Evolutionary conservation across 495 filamentous ascomycete species (phyloP).

Genomic region (Annulohypoxylon bovei): DNA sequence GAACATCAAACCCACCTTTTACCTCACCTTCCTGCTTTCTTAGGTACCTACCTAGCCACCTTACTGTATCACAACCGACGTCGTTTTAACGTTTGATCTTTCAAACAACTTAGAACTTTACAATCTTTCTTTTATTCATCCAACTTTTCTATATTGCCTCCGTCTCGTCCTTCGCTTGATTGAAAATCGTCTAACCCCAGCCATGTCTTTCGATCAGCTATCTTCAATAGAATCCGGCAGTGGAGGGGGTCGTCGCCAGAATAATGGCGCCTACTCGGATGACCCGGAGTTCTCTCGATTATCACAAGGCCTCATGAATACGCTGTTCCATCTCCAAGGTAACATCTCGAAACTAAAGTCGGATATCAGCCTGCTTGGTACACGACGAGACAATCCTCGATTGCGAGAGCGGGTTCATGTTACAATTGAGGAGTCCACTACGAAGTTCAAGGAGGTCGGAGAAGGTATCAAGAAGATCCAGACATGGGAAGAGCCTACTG

Average conservation of each 20-base stretch:
- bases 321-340: conserved; percentile 85
- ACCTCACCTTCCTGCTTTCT: not conserved
- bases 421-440: conserved; percentile 82
- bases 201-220: conserved; percentile 92
- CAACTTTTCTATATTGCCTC: not conserved
- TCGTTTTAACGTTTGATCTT: conserved; percentile 8
- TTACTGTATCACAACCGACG: not conserved
- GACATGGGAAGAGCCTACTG: conserved; percentile 90
- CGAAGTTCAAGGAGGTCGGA: conserved; percentile 90
- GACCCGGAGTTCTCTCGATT: conserved; percentile 91
- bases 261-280: conserved; percentile 77
- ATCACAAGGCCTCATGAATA: conserved; percentile 81
- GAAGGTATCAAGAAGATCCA: conserved; percentile 93
- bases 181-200: conserved; percentile 38
- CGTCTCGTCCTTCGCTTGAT: conserved; percentile 12
- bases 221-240: conserved; percentile 77
- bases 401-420: conserved; percentile 90
- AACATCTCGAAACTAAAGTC: conserved; percentile 83
- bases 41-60: not conserved
- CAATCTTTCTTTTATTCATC: conserved; percentile 14
- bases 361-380: conserved; percentile 86
- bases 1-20: conserved; percentile 11
- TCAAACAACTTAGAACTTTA: not conserved
- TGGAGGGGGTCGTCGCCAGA: conserved; percentile 51
- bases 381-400: conserved; percentile 87